Conservation (phyloP, 768 basidiomycete genomes). For the Russula brevipes region DNA sequence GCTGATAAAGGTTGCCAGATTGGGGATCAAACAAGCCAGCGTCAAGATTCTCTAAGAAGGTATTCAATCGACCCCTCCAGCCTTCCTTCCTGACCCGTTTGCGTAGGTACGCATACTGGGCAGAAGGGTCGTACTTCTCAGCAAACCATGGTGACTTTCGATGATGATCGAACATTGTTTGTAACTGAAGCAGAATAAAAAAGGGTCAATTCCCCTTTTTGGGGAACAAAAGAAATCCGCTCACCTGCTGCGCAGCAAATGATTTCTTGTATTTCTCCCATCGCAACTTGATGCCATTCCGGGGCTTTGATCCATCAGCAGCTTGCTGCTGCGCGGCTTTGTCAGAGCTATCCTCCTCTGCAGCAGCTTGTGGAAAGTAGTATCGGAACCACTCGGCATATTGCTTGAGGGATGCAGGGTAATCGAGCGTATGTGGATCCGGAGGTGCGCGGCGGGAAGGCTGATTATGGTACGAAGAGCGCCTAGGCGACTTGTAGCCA, state of each 20-base stretch:
- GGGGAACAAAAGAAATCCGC: conserved; percentile 12
- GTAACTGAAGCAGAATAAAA: conserved; percentile 50
- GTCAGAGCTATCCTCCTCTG: conserved; percentile 78
- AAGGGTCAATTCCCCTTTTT: conserved; percentile 7
- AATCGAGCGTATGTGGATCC: conserved; percentile 78
- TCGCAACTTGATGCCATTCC: conserved; percentile 73
- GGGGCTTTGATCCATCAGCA: conserved; percentile 74
- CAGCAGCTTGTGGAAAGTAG: conserved; percentile 66
- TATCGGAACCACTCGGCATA: conserved; percentile 87
- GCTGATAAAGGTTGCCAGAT: conserved; percentile 52
- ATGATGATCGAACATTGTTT: conserved; percentile 94
- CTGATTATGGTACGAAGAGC: conserved; percentile 47
- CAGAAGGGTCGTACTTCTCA: conserved; percentile 85
- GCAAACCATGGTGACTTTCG: conserved; percentile 95
- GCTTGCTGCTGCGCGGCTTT: conserved; percentile 82
- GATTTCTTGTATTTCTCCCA: conserved; percentile 97
- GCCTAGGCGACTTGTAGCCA: conserved; percentile 61
- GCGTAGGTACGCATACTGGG: conserved; percentile 67
- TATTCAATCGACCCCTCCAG: conserved; percentile 67
- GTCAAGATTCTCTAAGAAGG: conserved; percentile 76
- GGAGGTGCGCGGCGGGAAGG: conserved; percentile 53
- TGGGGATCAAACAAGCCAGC: conserved; percentile 82
- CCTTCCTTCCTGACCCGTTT: conserved; percentile 77
- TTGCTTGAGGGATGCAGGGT: conserved; percentile 75
- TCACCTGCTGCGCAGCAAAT: conserved; percentile 84